A percentile compares a stretch with the other conserved stretches of the same genome.
phyloP scores from a whole-genome alignment of 257 asterid genomes.

The Fraxinus quadrangulata region DNA sequence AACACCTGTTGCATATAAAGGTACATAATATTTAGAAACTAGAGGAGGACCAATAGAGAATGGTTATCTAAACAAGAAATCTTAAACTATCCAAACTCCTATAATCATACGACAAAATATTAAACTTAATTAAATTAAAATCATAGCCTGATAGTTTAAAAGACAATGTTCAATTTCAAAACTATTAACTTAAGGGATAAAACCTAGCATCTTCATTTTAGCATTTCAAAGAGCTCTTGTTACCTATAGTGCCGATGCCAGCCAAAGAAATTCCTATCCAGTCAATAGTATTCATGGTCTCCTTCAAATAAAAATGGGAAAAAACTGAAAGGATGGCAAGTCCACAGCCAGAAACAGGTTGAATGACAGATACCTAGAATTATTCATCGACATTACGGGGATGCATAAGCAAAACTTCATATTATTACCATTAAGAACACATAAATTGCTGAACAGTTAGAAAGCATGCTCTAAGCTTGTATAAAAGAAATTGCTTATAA shows the following conservation, averaged over 20 bases:
- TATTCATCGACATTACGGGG: slow-evolving; percentile 1
- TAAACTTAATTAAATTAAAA: background rate
- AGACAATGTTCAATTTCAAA: background rate
- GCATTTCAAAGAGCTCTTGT: slow-evolving; percentile 32
- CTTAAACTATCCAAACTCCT: slow-evolving; percentile 15
- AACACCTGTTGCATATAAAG: slow-evolving; percentile 56
- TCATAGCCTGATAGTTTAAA: background rate
- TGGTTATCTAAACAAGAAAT: slow-evolving; percentile 15
- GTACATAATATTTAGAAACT: background rate
- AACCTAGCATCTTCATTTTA: background rate
- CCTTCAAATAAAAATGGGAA: slow-evolving; percentile 96
- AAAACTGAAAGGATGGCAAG: slow-evolving; percentile 94
- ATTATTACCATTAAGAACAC: slow-evolving; percentile 3
- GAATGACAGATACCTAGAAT: slow-evolving; percentile 86
- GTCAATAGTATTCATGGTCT: slow-evolving; percentile 89
- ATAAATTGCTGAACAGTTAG: slow-evolving; percentile 1
- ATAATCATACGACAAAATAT: slow-evolving; percentile 4
- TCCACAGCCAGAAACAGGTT: slow-evolving; percentile 99
- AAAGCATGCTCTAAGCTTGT: background rate
- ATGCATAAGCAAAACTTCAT: slow-evolving; percentile 10
- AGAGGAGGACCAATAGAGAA: background rate
- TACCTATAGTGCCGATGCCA: slow-evolving; percentile 99
- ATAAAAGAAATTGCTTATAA: slow-evolving; percentile 8
- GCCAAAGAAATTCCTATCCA: slow-evolving; percentile 95
- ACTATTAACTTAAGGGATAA: background rate